Evolutionary conservation across 805 yeast species (phyloP), one percentile per base, ranked within the genome.

Genomic region (Soucietia sequanensis): DNA sequence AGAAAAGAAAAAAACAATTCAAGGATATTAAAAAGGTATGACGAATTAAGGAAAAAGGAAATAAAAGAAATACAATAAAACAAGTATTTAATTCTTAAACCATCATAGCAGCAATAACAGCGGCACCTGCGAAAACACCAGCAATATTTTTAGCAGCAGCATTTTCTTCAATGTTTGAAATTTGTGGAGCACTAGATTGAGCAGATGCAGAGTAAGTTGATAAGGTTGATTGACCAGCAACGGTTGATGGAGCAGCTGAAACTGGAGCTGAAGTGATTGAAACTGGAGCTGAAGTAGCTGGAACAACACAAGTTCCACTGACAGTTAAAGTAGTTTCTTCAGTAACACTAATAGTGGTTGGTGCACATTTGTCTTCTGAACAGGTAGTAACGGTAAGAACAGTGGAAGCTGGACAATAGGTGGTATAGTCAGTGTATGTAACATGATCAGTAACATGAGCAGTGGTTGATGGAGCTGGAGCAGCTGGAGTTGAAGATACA

Each of bases 221-320:
- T n/a, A 11, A 21, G 23, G 8, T 8, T 21, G n/a, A n/a, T n/a
- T n/a, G n/a, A n/a, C n/a, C n/a, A n/a, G n/a, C n/a, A n/a, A n/a
- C n/a, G n/a, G n/a, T 21, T 21, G 23, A 11, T 21, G 23, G 23
- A 21, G 23, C 23, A 21, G 10, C 23, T 8, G 23, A 8, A 21
- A 21, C 23, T 8, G 23, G 8, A 21, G 23, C 11, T 21, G 8
- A 8, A 21, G 11, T 11, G 10, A 8, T 21, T 21, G 23, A 11
- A 21, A 11, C 10, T 8, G 59, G 59, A 3, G 61, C 60, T n/a
- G n/a, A 35, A 18, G 50, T 35, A 42, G 60, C 48, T 47, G 76
- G 68, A 47, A 76, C 52, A 50, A 87, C 81, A 72, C 90, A 83
- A 56, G 88, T 88, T 70, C 84, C 80, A 50, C 91, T 81, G 74